Evolutionary conservation across 1,139 yeast species (phyloP).

Genomic region (Geotrichum candidum): DNA sequence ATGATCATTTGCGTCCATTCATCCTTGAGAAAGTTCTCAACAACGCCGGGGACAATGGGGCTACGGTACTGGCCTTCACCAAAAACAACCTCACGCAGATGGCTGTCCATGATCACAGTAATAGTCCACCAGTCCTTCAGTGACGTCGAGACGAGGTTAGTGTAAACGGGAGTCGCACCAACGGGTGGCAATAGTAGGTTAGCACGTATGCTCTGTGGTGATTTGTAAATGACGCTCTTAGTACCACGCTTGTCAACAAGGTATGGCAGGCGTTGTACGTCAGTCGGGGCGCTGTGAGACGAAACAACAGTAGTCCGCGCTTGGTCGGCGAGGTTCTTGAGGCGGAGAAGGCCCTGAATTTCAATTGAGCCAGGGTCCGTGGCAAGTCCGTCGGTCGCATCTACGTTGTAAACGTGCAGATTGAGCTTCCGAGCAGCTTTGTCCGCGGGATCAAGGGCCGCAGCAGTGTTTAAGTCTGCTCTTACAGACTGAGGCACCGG

Average conservation of each 20-base stretch:
- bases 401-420: constrained; percentile 28
- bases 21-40: constrained; percentile 14
- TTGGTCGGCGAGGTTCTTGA: constrained; percentile 13
- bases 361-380: constrained; percentile 33
- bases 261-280: constrained; percentile 23
- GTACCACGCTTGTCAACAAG: constrained; percentile 13
- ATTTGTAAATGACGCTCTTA: constrained; percentile 13
- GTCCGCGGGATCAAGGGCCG: neutral
- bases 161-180: constrained; percentile 21
- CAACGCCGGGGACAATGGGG: constrained; percentile 3
- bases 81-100: constrained; percentile 11
- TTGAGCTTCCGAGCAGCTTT: neutral
- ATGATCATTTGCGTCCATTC: constrained; percentile 10
- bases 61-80: constrained; percentile 17
- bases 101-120: constrained; percentile 22
- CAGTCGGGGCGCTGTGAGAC: constrained; percentile 21
- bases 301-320: constrained; percentile 7
- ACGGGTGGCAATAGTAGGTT: constrained; percentile 7
- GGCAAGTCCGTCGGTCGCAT: constrained; percentile 22
- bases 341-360: constrained; percentile 23
- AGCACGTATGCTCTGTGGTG: constrained; percentile 8
- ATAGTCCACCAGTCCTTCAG: constrained; percentile 33
- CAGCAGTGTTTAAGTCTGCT: constrained; percentile 10
- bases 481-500: constrained; percentile 6
- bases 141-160: constrained; percentile 26